Conservation (phyloP, 805 yeast species). For the Trichomonascus vanleenenianus region DNA sequence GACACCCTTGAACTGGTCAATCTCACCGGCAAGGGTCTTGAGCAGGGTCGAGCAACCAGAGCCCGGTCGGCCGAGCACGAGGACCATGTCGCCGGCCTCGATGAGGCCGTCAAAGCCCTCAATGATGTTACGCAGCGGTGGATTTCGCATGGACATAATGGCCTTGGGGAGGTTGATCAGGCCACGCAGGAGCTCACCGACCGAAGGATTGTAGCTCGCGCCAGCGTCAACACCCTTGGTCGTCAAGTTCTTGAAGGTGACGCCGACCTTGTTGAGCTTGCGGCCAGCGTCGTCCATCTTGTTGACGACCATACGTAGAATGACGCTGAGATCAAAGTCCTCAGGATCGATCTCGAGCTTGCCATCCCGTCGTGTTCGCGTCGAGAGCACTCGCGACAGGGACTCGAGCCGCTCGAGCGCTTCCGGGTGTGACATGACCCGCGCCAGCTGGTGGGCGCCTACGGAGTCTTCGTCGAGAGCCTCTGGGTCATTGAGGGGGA, state of each 20-base stretch:
- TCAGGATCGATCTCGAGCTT: conserved; percentile 38
- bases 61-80: conserved; percentile 70
- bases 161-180: conserved; percentile 17
- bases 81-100: conserved; percentile 58
- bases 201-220: conserved; percentile 38
- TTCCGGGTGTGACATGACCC: conserved; percentile 25
- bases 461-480: conserved; percentile 18
- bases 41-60: conserved; percentile 72
- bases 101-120: conserved; percentile 29
- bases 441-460: conserved; percentile 15
- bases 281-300: conserved; percentile 28
- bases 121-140: conserved; percentile 19
- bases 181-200: conserved; percentile 34
- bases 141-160: conserved; percentile 4
- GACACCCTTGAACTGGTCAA: conserved; percentile 37
- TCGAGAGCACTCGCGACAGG: conserved; percentile 43
- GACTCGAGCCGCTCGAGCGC: conserved; percentile 38
- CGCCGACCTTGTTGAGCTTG: conserved; percentile 29
- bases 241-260: conserved; percentile 32
- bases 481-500: conserved; percentile 13
- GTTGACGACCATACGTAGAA: conserved; percentile 23
- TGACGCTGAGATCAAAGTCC: conserved; percentile 39
- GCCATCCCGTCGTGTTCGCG: conserved; percentile 39
- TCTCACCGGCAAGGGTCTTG: conserved; percentile 56
- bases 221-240: conserved; percentile 42